phyloP scores from a whole-genome alignment of 2,329 filamentous ascomycete species.

The Rhynchosporium graminicola region DNA sequence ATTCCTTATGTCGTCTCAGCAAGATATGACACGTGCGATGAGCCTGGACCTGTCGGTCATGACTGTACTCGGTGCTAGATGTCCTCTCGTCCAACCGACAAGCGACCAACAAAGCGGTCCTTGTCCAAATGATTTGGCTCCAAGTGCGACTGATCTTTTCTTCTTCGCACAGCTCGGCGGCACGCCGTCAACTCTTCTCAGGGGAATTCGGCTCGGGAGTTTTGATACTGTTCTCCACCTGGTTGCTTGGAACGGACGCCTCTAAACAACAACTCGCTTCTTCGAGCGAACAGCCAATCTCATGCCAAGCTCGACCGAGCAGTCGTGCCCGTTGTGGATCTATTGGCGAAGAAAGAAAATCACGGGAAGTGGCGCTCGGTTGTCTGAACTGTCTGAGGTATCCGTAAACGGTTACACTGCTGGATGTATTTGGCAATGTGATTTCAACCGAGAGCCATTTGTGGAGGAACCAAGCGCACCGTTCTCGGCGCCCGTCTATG shows the following conservation, averaged over 20 bases:
- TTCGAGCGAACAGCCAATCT: neutral
- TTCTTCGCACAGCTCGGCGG: no score
- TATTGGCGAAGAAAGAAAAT: neutral
- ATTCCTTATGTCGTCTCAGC: no score
- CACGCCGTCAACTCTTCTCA: no score
- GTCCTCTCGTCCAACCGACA: no score
- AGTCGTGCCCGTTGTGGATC: neutral
- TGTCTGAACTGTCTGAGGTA: slow-evolving; percentile 11
- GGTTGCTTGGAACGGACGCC: neutral
- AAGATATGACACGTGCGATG: no score
- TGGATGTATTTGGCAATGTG: slow-evolving; percentile 9
- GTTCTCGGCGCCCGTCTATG: neutral
- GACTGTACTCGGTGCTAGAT: no score
- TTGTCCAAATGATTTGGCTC: neutral
- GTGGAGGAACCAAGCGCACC: neutral
- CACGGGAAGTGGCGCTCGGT: slow-evolving; percentile 8
- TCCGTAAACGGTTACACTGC: neutral
- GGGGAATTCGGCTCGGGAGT: no score
- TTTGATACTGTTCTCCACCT: neutral
- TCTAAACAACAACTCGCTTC: neutral
- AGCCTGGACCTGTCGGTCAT: no score
- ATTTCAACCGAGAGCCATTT: neutral
- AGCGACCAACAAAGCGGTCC: no score
- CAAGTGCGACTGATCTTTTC: no score
- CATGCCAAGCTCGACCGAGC: slow-evolving; percentile 3